Evolutionary conservation across 2,329 filamentous ascomycete species (phyloP), one percentile per base, ranked within the genome.

Genomic region (Cladosporium sp.): DNA sequence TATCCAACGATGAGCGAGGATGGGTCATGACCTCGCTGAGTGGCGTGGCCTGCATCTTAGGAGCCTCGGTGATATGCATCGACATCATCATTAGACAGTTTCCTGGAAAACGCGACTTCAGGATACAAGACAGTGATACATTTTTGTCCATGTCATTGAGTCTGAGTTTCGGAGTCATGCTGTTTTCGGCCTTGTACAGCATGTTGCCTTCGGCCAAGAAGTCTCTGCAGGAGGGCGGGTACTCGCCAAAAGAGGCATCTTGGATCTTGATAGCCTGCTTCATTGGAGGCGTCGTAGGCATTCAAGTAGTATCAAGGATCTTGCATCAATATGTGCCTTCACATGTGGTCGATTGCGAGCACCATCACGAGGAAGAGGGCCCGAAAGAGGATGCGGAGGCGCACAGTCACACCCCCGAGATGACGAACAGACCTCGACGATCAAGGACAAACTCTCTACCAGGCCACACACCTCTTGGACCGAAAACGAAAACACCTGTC

Each of bases 101-200:
- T 50, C 89, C 90, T 3, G 83, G 87, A 53, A 85, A 88, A 73
- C 84, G 80, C 66, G 80, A 86, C 70, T 99, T 97, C 72, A 84
- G 85, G 65, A 95, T 99, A 64, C 85, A 95, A 69, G 89, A 96
- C 61, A 97, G 90, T 75, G 93, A 90, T 76, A 80, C 80, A 20
- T 99, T 99, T 71, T 80, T 97, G 4, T 92, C 92, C 0, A 85
- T 86, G 20, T 97, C 93, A 0, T 76, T 97, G 60, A 96, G 92
- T 73, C 76, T 99, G 62, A 97, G 91, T 71, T 96, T 96, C 65
- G 93, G 94, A 42, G 92, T 97, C 45, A 96, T 99, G 91, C 82
- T 96, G 39, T 97, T 96, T 73, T 96, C 92, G 35, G 87, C 93
- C 1, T 76, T 97, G 28, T 96, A 92, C 73, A 94, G 87, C 73